Conservation (phyloP, 192 early-diverging fungal genomes). For the Mortierella hygrophila region DNA sequence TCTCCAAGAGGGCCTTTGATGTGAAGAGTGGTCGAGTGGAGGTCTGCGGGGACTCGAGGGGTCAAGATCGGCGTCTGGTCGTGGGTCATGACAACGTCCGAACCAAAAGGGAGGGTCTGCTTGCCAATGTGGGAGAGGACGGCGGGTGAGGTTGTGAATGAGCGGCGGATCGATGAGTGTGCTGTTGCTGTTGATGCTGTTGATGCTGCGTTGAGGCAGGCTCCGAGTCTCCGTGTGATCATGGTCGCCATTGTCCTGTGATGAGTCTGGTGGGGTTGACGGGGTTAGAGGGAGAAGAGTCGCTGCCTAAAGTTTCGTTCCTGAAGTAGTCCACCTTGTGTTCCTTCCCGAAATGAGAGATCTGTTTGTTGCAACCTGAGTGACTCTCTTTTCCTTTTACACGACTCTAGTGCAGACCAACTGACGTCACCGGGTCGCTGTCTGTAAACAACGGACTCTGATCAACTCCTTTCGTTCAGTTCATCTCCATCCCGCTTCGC, state of each 20-base stretch:
- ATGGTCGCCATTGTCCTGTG: slow-evolving; percentile 30
- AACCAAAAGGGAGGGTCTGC: slow-evolving; percentile 77
- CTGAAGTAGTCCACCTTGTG: background rate
- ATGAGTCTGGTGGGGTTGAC: background rate
- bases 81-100: slow-evolving; percentile 81
- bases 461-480: slow-evolving; percentile 1
- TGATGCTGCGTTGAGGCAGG: slow-evolving; percentile 20
- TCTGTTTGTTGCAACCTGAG: background rate
- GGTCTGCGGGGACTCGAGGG: slow-evolving; percentile 70
- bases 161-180: slow-evolving; percentile 27
- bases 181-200: background rate
- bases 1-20: slow-evolving; percentile 88
- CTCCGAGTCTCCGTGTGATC: slow-evolving; percentile 36
- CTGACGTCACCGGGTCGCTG: background rate
- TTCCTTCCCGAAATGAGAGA: background rate
- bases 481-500: background rate
- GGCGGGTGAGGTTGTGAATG: slow-evolving; percentile 60
- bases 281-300: background rate
- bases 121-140: slow-evolving; percentile 86
- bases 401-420: background rate
- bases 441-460: background rate
- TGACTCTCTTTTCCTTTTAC: background rate
- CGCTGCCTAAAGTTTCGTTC: background rate
- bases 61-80: slow-evolving; percentile 73
- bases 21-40: slow-evolving; percentile 73